Evolutionary conservation across 2,329 filamentous ascomycete species (phyloP), one percentile per base, ranked within the genome.

Genomic region (Pseudogymnoascus sp.): DNA sequence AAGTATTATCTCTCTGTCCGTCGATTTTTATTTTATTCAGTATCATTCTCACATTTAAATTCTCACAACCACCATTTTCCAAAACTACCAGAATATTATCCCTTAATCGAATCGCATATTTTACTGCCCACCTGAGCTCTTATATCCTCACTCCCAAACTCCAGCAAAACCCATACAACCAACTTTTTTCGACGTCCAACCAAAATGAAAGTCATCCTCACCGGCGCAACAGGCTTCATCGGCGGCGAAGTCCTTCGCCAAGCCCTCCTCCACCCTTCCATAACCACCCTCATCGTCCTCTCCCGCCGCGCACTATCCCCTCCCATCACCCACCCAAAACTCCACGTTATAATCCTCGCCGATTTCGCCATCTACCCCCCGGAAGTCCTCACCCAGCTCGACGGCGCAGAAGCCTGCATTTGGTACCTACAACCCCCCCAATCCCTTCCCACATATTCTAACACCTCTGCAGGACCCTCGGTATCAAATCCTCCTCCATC

Each of bases 141-240:
- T 29, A 29, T 29, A 4, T 16, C 10, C 4, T 16, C 14, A 52
- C 8, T 52, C 23, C 4, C 23, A 52, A 10, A 31, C 12, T 6
- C 4, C 14, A 6, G 10, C 14, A 31, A 23, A n/a, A 52, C 43
- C 23, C 14, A 29, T 11, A 49, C 6, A 45, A 14, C 19, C 19
- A 43, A 23, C 4, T 11, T 12, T 5, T 43, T 4, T 23, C 19
- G 19, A 43, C 11, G 21, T 21, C 10, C 6, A 11, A 8, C 12
- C 23, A 31, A 52, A 31, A 85, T 86, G 83, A 84, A 85, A 69
- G 75, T 86, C 68, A 79, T 87, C 65, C 74, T 87, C 38, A 78
- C 81, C 6, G 83, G 83, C 60, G 76, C 76, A 26, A 86, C 82
- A 19, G 83, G 84, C 67, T 78, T 79, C 67, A 77, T 84, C 62